Evolutionary conservation across 2,329 filamentous ascomycete genomes (phyloP), one percentile per base, ranked within the genome.

Genomic region (Zasmidium citrigriseum): DNA sequence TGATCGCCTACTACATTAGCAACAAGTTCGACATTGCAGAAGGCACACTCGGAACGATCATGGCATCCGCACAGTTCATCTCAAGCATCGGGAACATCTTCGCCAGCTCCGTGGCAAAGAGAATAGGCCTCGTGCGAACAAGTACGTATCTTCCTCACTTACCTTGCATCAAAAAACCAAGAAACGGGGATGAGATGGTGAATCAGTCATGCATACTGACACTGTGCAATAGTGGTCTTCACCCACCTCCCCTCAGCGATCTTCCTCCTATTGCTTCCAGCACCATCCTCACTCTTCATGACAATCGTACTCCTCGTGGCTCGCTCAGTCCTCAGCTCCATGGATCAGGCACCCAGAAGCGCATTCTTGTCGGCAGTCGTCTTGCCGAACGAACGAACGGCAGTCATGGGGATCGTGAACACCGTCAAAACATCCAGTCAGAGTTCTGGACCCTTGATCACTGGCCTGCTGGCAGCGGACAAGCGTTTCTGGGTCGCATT

Each of bases 171-270:
- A 46, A 23, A 25, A 25, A 22, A 20, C 52, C 1, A 29, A 9
- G 34, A 45, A 11, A 23, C 18, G 4, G 22, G 27, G 22, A n/a
- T 38, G 27, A n/a, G n/a, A n/a, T n/a, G n/a, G n/a, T n/a, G n/a
- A n/a, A n/a, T n/a, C n/a, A n/a, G n/a, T n/a, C n/a, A 3, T 11
- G 14, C 12, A 45, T 29, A 38, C 55, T 57, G 21, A 57, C 54
- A 46, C 27, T 47, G 5, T 24, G 10, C 34, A 23, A 44, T 22
- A 64, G 59, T 70, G 67, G 68, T 70, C 38, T 89, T 89, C 67
- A 90, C 88, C 0, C 88, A 91, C 65, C 77, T 91, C 0, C 89
- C 89, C 0, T 89, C 87, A 0, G 79, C 88, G 7, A 73, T 90
- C 23, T 87, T 86, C 63, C 80, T 90, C 1, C 61, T 65, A 14